Conservation (phyloP, 169 alveolate genomes). For the Eimeria maxima region DNA sequence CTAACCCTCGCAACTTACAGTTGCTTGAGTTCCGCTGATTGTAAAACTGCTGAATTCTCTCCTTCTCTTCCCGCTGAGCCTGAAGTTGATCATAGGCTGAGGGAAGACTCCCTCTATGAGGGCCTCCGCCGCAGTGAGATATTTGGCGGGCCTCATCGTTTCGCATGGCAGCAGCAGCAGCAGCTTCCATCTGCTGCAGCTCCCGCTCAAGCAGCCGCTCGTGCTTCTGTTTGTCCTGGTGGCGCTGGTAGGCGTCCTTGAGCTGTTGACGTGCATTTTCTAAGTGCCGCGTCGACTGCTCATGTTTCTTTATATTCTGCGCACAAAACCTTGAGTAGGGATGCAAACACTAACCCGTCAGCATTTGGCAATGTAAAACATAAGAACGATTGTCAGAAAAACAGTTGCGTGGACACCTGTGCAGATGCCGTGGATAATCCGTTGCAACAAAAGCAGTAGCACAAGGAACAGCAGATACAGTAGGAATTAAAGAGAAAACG, state of each 20-base stretch:
- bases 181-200: constrained; percentile 75
- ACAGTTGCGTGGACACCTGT: background rate
- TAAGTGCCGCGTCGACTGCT: constrained; percentile 73
- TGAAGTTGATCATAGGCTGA: constrained; percentile 30
- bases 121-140: background rate
- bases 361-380: background rate
- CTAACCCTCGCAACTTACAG: constrained; percentile 1
- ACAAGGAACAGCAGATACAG: background rate
- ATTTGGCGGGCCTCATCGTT: constrained; percentile 40
- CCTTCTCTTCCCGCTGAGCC: constrained; percentile 27
- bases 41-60: constrained; percentile 40
- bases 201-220: constrained; percentile 54
- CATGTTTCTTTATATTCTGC: constrained; percentile 80
- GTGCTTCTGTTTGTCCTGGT: constrained; percentile 51
- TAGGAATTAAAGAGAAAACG: background rate
- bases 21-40: background rate
- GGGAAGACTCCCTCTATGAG: background rate
- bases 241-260: constrained; percentile 57
- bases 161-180: constrained; percentile 80
- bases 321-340: background rate
- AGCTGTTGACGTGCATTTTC: constrained; percentile 63
- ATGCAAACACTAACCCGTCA: background rate
- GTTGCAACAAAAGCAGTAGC: background rate
- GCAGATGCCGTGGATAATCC: background rate
- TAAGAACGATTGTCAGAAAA: background rate